Evolutionary conservation across 352 stramenopile genomes (phyloP).

Genomic region (Globisporangium lucens): DNA sequence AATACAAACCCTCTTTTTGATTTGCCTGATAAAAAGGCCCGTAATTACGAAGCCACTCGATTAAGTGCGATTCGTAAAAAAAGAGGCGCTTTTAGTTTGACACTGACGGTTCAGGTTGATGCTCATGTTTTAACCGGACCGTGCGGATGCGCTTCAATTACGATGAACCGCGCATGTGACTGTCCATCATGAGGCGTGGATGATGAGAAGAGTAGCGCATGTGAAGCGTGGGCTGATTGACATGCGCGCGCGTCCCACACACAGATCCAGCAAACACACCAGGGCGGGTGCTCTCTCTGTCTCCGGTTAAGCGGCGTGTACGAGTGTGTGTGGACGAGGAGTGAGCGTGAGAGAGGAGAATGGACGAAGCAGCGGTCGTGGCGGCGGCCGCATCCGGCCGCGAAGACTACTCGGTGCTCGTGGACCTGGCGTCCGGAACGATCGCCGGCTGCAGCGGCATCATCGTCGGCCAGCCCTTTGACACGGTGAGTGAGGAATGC

Average conservation of each 20-base stretch:
- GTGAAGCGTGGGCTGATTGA: neutral
- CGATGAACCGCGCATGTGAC: neutral
- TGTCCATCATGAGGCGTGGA: neutral
- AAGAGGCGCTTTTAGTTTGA: neutral
- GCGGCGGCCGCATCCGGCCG: slow-evolving; percentile 24
- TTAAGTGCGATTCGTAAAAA: slow-evolving; percentile 8
- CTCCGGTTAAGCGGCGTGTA: neutral
- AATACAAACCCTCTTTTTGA: slow-evolving; percentile 1
- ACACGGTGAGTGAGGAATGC: slow-evolving; percentile 33
- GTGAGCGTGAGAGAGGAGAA: neutral
- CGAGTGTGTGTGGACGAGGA: neutral
- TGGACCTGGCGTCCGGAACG: slow-evolving; percentile 51
- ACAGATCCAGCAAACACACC: neutral
- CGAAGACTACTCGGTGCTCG: slow-evolving; percentile 44
- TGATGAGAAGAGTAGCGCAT: neutral
- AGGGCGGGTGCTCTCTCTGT: neutral
- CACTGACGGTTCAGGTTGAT: neutral
- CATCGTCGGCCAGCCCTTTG: slow-evolving; percentile 58
- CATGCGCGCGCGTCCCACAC: neutral
- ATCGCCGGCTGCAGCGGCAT: slow-evolving; percentile 49
- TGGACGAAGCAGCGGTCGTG: slow-evolving; percentile 18
- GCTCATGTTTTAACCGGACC: neutral
- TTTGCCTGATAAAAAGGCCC: neutral
- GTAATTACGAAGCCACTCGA: neutral
- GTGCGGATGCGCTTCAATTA: neutral